Conservation (phyloP, 768 basidiomycete species). For the Lactarius sp. region DNA sequence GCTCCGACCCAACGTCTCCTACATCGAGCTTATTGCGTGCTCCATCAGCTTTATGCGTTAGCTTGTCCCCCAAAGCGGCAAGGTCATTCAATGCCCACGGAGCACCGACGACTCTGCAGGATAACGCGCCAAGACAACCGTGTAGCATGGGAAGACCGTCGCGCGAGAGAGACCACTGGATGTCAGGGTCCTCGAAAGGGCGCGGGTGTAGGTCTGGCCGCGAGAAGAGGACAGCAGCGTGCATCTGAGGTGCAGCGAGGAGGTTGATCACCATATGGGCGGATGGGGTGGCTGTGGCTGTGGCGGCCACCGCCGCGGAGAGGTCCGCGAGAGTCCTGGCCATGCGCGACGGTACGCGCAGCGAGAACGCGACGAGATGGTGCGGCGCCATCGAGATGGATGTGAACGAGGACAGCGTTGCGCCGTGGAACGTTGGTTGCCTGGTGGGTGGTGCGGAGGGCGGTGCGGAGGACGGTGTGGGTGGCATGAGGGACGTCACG, state of each 20-base stretch:
- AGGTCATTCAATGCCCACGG: constrained; percentile 61
- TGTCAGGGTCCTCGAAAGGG: constrained; percentile 44
- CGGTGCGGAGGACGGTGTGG: background rate
- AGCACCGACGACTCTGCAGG: constrained; percentile 59
- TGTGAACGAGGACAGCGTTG: constrained; percentile 90
- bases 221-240: constrained; percentile 65
- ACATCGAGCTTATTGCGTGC: constrained; percentile 25
- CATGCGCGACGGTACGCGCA: constrained; percentile 87
- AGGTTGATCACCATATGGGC: constrained; percentile 76
- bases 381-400: constrained; percentile 87
- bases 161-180: constrained; percentile 38
- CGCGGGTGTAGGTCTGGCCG: constrained; percentile 60
- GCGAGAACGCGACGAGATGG: constrained; percentile 84
- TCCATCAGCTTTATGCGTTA: constrained; percentile 21
- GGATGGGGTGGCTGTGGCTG: constrained; percentile 20
- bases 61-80: constrained; percentile 33
- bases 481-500: constrained; percentile 63
- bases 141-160: constrained; percentile 59
- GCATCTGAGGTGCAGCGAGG: constrained; percentile 62
- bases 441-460: background rate
- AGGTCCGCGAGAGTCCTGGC: constrained; percentile 49
- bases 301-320: constrained; percentile 25
- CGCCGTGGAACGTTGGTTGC: constrained; percentile 61
- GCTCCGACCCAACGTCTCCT: constrained; percentile 49
- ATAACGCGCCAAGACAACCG: constrained; percentile 62